Evolutionary conservation across 2,329 filamentous ascomycete genomes (phyloP).

Genomic region (Botryotinia convoluta): DNA sequence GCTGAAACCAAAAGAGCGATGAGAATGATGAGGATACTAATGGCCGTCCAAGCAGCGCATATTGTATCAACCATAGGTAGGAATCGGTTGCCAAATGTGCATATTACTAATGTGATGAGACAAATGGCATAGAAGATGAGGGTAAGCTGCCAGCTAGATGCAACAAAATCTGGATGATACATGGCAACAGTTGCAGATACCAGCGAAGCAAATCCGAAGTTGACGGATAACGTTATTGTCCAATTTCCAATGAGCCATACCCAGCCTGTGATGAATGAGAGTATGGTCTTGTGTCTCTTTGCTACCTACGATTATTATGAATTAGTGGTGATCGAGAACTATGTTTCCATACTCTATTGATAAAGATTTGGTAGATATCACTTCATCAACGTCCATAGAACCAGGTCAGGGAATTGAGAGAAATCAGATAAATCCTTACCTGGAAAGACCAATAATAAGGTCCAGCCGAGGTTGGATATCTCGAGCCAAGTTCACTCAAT

Average conservation of each 20-base stretch:
- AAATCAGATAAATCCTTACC: slow-evolving; percentile 32
- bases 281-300: slow-evolving; percentile 56
- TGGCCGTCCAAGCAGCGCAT: slow-evolving; percentile 53
- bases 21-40: slow-evolving; percentile 56
- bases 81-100: slow-evolving; percentile 63
- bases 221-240: slow-evolving; percentile 78
- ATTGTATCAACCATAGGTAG: slow-evolving; percentile 61
- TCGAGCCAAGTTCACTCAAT: slow-evolving; percentile 71
- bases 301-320: slow-evolving; percentile 46
- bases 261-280: slow-evolving; percentile 74
- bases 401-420: background rate
- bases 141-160: slow-evolving; percentile 63
- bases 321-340: background rate
- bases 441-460: slow-evolving; percentile 80
- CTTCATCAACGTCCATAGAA: background rate
- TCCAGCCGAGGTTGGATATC: slow-evolving; percentile 74
- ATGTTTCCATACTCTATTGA: background rate
- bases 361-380: background rate
- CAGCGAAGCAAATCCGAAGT: slow-evolving; percentile 64
- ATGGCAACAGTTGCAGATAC: slow-evolving; percentile 52
- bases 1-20: slow-evolving; percentile 55
- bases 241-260: slow-evolving; percentile 76
- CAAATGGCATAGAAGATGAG: slow-evolving; percentile 70
- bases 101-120: slow-evolving; percentile 62
- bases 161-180: slow-evolving; percentile 52